Evolutionary conservation across 371 early-diverging fungal genomes (phyloP).

Genomic region (Hamiltosporidium tvaerminnensis): DNA sequence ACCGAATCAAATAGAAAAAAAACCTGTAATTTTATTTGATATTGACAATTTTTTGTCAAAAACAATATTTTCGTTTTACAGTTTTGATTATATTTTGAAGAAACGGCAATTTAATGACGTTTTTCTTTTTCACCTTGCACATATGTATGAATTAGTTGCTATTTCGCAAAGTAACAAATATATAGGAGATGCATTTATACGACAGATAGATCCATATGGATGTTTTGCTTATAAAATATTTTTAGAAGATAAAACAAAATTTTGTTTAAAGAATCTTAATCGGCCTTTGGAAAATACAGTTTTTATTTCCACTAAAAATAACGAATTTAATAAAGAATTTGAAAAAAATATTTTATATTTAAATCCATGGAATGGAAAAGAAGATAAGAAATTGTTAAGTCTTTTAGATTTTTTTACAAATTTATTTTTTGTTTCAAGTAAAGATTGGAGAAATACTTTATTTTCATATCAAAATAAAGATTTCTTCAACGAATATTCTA

Average conservation of each 20-base stretch:
- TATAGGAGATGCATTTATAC: not conserved
- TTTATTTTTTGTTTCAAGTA: constrained; percentile 6
- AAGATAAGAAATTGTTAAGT: constrained; percentile 2
- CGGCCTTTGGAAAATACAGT: constrained; percentile 4
- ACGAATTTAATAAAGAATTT: not conserved
- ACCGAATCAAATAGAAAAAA: constrained; percentile 1
- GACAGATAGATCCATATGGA: constrained; percentile 15
- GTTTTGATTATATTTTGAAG: constrained; percentile 5
- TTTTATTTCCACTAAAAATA: constrained; percentile 3
- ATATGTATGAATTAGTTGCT: constrained; percentile 18
- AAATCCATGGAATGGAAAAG: not conserved
- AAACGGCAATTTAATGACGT: constrained; percentile 13
- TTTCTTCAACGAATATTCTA: constrained; percentile 8
- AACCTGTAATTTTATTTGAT: constrained; percentile 10
- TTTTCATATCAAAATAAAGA: constrained; percentile 14
- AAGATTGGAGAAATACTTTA: constrained; percentile 5
- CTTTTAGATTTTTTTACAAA: constrained; percentile 18
- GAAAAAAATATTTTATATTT: constrained; percentile 4
- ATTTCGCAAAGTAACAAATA: constrained; percentile 2
- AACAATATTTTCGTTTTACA: constrained; percentile 12
- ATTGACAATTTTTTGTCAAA: constrained; percentile 6
- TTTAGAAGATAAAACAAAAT: constrained; percentile 5
- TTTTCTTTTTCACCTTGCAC: constrained; percentile 21
- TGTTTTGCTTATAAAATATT: constrained; percentile 10
- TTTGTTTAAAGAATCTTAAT: constrained; percentile 5